A percentile compares a stretch with the other conserved stretches of the same genome.
These are phyloP conservation scores for Glomus cerebriforme DNA, from an alignment of 192 early-diverging fungal species.

Conservation along the genomic window DNA sequence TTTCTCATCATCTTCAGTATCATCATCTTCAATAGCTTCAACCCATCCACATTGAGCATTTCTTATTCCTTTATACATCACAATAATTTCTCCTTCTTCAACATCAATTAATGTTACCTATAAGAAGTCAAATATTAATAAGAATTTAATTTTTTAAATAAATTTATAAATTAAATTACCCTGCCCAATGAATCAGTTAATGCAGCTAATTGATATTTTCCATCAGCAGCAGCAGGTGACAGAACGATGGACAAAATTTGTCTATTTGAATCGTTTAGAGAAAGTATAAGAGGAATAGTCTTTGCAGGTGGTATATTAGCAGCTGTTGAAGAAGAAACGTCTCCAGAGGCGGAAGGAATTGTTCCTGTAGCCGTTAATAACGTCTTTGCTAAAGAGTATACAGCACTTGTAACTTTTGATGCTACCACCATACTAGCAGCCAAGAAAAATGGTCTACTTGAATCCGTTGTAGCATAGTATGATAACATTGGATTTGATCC, in stretches of 20 bases:
- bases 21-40: slow-evolving; percentile 46
- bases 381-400: slow-evolving; percentile 72
- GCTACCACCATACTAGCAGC: slow-evolving; percentile 55
- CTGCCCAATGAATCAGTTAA: slow-evolving; percentile 69
- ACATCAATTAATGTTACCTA: slow-evolving; percentile 58
- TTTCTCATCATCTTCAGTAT: background rate
- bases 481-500: slow-evolving; percentile 60
- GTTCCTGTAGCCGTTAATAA: slow-evolving; percentile 52
- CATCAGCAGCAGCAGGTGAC: slow-evolving; percentile 48
- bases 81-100: slow-evolving; percentile 61
- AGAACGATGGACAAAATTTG: slow-evolving; percentile 54
- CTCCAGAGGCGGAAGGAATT: background rate
- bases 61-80: slow-evolving; percentile 74
- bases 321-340: slow-evolving; percentile 4
- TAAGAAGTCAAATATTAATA: background rate
- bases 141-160: background rate
- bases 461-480: slow-evolving; percentile 54
- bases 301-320: slow-evolving; percentile 57
- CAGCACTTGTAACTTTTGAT: slow-evolving; percentile 53
- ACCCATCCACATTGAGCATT: slow-evolving; percentile 75
- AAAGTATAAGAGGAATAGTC: slow-evolving; percentile 51
- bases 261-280: slow-evolving; percentile 54
- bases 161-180: slow-evolving; percentile 33
- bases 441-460: slow-evolving; percentile 52
- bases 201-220: slow-evolving; percentile 53